phyloP scores from a whole-genome alignment of 192 early-diverging fungal genomes.

The Backusella morwellensis region DNA sequence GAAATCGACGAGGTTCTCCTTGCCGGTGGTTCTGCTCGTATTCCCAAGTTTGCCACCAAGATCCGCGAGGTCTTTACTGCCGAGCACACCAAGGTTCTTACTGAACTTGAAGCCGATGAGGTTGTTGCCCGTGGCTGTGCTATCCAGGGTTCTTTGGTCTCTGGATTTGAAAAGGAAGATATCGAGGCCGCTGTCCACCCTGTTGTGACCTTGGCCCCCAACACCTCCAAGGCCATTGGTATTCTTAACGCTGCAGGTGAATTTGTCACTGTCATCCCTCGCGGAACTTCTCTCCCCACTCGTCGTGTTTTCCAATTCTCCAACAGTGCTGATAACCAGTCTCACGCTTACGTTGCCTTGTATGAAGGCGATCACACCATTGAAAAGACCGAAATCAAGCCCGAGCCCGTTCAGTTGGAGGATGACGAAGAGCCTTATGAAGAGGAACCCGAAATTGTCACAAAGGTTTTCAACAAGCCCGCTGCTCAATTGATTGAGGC shows the following conservation, averaged over 20 bases:
- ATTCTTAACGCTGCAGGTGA: slow-evolving; percentile 66
- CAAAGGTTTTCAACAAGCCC: slow-evolving; percentile 45
- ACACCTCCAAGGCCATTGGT: slow-evolving; percentile 76
- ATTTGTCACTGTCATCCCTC: slow-evolving; percentile 78
- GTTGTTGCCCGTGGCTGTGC: slow-evolving; percentile 89
- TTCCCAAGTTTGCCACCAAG: slow-evolving; percentile 81
- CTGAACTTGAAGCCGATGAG: slow-evolving; percentile 92
- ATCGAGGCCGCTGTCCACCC: slow-evolving; percentile 51
- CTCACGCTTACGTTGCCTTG: slow-evolving; percentile 75
- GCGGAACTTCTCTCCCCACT: slow-evolving; percentile 84
- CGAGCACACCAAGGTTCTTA: slow-evolving; percentile 62
- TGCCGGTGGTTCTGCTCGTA: slow-evolving; percentile 84
- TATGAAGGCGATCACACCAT: slow-evolving; percentile 78
- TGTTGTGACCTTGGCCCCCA: slow-evolving; percentile 51
- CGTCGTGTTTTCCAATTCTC: slow-evolving; percentile 74
- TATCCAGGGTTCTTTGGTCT: slow-evolving; percentile 79
- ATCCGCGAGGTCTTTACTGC: slow-evolving; percentile 72
- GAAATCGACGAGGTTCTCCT: slow-evolving; percentile 87
- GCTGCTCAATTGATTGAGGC: slow-evolving; percentile 65
- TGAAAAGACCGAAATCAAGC: slow-evolving; percentile 44
- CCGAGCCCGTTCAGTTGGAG: slow-evolving; percentile 46
- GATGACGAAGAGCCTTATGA: slow-evolving; percentile 56
- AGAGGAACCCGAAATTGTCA: slow-evolving; percentile 38
- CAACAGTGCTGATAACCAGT: slow-evolving; percentile 60
- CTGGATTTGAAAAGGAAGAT: slow-evolving; percentile 60